phyloP scores from a whole-genome alignment of 106 monocot species.

The Allium sativum region DNA sequence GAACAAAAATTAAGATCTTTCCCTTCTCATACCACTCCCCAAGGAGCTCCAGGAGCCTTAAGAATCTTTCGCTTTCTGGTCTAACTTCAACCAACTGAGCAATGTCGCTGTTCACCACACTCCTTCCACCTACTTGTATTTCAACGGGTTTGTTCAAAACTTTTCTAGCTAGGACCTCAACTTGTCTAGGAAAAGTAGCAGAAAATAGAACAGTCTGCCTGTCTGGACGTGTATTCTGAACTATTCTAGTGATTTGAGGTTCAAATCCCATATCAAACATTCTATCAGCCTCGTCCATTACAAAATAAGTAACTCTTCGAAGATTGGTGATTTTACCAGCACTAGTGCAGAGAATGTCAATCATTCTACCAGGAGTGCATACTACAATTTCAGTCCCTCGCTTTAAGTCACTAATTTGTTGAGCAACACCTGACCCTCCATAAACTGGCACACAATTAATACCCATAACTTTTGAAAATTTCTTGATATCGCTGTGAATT shows the following conservation, averaged over 20 bases:
- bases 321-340: constrained; percentile 89
- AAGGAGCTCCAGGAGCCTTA: constrained; percentile 71
- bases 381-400: constrained; percentile 96
- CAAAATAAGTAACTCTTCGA: constrained; percentile 82
- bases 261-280: constrained; percentile 99
- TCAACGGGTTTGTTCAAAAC: constrained; percentile 86
- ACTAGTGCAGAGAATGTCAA: constrained; percentile 94
- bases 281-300: constrained; percentile 99
- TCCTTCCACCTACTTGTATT: constrained; percentile 93
- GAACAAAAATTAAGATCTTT: constrained; percentile 93
- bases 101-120: constrained; percentile 94
- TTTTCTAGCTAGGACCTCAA: constrained; percentile 78
- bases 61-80: constrained; percentile 73
- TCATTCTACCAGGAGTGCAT: constrained; percentile 98
- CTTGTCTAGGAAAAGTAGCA: constrained; percentile 94
- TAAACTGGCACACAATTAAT: constrained; percentile 82
- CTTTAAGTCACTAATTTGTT: constrained; percentile 95
- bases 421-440: constrained; percentile 98
- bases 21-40: constrained; percentile 99
- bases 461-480: constrained; percentile 67
- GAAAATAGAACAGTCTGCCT: constrained; percentile 93
- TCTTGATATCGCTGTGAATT: constrained; percentile 85
- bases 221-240: constrained; percentile 89
- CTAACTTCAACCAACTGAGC: constrained; percentile 86
- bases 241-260: constrained; percentile 87